Conservation (phyloP, 257 asterid genomes). For the Gentiana straminea region DNA sequence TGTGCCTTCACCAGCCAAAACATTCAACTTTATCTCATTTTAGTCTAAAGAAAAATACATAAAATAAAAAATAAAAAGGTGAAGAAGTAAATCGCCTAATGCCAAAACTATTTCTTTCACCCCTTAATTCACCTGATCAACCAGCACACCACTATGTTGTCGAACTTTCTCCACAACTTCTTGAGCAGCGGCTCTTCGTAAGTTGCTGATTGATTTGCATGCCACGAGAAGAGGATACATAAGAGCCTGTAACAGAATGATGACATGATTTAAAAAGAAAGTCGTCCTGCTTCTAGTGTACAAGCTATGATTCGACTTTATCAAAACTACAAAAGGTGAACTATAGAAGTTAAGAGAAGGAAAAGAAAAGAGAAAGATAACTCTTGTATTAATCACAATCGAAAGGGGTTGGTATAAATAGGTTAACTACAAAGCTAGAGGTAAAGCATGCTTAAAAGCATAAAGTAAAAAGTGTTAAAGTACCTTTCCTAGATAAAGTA, state of each 20-base stretch:
- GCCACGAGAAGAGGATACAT: constrained; percentile 99
- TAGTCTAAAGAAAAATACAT: too few relatives aligned
- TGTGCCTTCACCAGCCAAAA: constrained; percentile 56
- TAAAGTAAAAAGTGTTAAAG: too few relatives aligned
- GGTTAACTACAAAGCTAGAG: too few relatives aligned
- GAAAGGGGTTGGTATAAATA: too few relatives aligned
- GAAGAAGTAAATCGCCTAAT: constrained; percentile 2
- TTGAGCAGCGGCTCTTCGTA: constrained; percentile 92
- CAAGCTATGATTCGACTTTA: too few relatives aligned
- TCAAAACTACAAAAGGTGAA: not conserved
- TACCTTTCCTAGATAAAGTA: too few relatives aligned
- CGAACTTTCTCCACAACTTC: constrained; percentile 98
- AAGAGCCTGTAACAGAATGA: constrained; percentile 65
- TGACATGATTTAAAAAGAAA: constrained; percentile 5
- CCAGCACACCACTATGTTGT: constrained; percentile 91
- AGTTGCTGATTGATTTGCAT: constrained; percentile 88
- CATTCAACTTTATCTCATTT: constrained; percentile 11
- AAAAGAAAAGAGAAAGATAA: too few relatives aligned
- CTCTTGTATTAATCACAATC: too few relatives aligned
- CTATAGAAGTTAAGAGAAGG: too few relatives aligned
- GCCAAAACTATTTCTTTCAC: constrained; percentile 7
- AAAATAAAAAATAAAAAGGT: too few relatives aligned
- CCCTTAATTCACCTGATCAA: constrained; percentile 64
- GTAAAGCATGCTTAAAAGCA: too few relatives aligned
- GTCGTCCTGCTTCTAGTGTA: not conserved